phyloP scores from a whole-genome alignment of 371 early-diverging fungal species.

The Rhizopus arrhizus region DNA sequence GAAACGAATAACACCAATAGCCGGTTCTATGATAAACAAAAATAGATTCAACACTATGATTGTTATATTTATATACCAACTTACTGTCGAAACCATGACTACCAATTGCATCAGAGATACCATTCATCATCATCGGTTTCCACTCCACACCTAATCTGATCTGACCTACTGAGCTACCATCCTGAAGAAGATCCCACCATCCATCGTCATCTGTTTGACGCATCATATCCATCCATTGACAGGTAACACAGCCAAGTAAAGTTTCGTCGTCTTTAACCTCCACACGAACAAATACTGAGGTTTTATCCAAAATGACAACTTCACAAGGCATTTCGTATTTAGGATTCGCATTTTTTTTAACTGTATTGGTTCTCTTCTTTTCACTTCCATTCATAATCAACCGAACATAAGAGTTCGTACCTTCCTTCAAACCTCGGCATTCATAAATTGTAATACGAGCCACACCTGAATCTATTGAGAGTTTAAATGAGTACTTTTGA shows the following conservation, averaged over 20 bases:
- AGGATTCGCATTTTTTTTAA: conserved; percentile 51
- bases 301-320: conserved; percentile 53
- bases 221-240: conserved; percentile 42
- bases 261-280: conserved; percentile 45
- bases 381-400: conserved; percentile 51
- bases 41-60: background rate
- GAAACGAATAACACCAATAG: conserved; percentile 84
- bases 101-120: conserved; percentile 39
- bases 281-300: conserved; percentile 36
- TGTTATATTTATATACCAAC: background rate
- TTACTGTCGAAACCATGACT: conserved; percentile 48
- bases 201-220: conserved; percentile 34
- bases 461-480: conserved; percentile 51
- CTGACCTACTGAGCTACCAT: conserved; percentile 37
- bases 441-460: conserved; percentile 55
- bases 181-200: conserved; percentile 52
- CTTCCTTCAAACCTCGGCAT: conserved; percentile 39
- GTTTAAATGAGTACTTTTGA: background rate
- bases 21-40: conserved; percentile 40
- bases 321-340: conserved; percentile 54
- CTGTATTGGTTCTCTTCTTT: conserved; percentile 40
- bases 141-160: conserved; percentile 53
- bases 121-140: conserved; percentile 61
- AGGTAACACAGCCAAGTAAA: conserved; percentile 38
- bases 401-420: conserved; percentile 47